These are phyloP conservation scores for Mucor lusitanicus DNA, from an alignment of 371 early-diverging fungal species.

Conservation along the genomic window DNA sequence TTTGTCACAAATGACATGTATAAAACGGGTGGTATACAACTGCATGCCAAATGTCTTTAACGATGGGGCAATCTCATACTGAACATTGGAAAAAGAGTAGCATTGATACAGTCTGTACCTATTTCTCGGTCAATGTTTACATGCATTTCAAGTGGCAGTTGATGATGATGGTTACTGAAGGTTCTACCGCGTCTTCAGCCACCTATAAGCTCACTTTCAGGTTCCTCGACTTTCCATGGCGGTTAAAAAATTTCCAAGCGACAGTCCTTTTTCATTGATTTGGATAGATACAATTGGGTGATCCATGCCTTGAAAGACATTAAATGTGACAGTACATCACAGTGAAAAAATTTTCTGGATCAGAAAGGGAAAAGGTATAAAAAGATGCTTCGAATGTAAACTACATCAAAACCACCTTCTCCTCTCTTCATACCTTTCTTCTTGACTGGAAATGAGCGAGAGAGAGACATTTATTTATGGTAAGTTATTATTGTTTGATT, in stretches of 20 bases:
- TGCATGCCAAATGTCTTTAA: too few relatives aligned
- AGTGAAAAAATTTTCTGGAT: background rate
- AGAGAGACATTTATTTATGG: background rate
- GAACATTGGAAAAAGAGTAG: background rate
- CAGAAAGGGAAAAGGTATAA: background rate
- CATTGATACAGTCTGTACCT: background rate
- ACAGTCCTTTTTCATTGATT: background rate
- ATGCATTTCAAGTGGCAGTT: background rate
- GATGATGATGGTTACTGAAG: background rate
- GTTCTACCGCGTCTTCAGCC: background rate
- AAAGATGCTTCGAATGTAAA: background rate
- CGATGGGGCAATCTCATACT: background rate
- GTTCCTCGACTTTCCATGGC: background rate
- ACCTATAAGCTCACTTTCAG: background rate
- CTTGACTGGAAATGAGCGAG: background rate
- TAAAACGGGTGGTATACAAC: too few relatives aligned
- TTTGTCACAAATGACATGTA: background rate
- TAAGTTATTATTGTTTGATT: conserved; percentile 6
- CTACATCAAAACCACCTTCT: background rate
- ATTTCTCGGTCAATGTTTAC: background rate
- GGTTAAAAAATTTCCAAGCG: background rate
- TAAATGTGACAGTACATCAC: background rate
- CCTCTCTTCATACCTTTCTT: background rate
- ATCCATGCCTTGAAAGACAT: background rate
- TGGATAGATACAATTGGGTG: background rate